These are phyloP conservation scores for Penicillium dipodomyicola DNA, from an alignment of 495 filamentous ascomycete genomes.

Conservation along the genomic window DNA sequence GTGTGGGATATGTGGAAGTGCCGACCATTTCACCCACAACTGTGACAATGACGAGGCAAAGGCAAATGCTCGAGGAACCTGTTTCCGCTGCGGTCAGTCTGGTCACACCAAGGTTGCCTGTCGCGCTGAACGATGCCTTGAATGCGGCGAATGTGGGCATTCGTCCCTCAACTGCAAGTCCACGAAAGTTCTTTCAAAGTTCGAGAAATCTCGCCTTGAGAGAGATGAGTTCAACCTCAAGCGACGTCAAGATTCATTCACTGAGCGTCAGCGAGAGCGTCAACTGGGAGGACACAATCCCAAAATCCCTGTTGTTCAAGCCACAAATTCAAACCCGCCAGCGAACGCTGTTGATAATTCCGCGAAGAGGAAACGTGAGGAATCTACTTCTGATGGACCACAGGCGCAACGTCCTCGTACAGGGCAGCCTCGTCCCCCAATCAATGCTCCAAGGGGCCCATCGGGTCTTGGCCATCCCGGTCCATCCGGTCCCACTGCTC, in stretches of 20 bases:
- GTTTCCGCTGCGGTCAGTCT: conserved; percentile 42
- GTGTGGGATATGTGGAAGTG: conserved; percentile 51
- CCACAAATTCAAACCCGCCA: conserved; percentile 24
- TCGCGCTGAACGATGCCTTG: conserved; percentile 40
- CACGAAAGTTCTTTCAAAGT: conserved; percentile 33
- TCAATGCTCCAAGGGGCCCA: conserved; percentile 23
- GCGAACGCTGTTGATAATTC: conserved; percentile 15
- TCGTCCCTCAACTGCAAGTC: conserved; percentile 32
- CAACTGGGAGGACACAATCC: conserved; percentile 49
- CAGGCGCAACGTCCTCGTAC: conserved; percentile 29
- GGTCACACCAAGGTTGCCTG: conserved; percentile 44
- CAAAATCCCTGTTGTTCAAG: conserved; percentile 44
- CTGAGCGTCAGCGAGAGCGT: conserved; percentile 40
- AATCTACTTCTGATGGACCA: conserved; percentile 32
- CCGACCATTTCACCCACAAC: conserved; percentile 43
- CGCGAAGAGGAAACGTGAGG: conserved; percentile 46
- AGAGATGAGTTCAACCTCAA: conserved; percentile 36
- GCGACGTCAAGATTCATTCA: conserved; percentile 29
- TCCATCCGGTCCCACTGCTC: conserved; percentile 3
- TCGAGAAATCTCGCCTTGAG: conserved; percentile 32
- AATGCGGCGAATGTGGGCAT: conserved; percentile 51
- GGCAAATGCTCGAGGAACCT: conserved; percentile 36
- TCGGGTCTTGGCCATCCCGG: background rate
- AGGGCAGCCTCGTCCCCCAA: conserved; percentile 21
- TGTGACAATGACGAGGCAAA: conserved; percentile 49